Base-by-base conservation (phyloP, 495 filamentous ascomycete species). In the Hyaloscypha variabilis region DNA sequence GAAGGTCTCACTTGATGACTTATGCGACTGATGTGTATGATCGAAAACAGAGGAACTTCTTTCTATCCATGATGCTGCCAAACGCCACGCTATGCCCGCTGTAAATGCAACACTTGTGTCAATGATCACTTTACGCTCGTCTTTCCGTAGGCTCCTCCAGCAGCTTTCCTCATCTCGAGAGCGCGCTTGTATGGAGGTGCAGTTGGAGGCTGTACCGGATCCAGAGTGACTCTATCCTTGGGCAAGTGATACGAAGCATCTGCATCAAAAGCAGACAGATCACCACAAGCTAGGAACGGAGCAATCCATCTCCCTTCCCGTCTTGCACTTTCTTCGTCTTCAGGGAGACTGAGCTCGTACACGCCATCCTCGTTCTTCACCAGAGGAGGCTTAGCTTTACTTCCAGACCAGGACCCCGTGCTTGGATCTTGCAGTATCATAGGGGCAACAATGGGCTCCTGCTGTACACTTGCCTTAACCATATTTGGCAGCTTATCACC, bases 121-220 rank as follows among this genome's bases (percentile, higher is more conserved):
- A 19, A 52, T 63, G 29, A 54, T 72, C 53, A 70, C 25, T 59
- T 39, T 8, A 67, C n/a, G 13, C 23, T 90, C 17, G 90, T 93
- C 77, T 93, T 96, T 0, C 92, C 92, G 73, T 95, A 93, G 1
- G 89, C 88, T 21, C 92, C 92, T 17, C 92, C 91, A 58, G 85
- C 82, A 62, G 85, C 81, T 75, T 88, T 88, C 69, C 92, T 84
- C 78, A 96, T 77, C 74, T 99, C 95, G 64, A 99, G 79, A 3
- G 96, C 95, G 19, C 87, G 84, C 74, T 93, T 93, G 67, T 99
- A 99, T 0, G 95, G 96, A 2, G 95, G 95, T 8, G 96, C 96
- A 11, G 93, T 98, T 6, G 95, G 95, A 6, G 94, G 94, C 67
- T 97, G 95, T n/a, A 99, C 85, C 0, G 95, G 95, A 74, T 97